phyloP scores from a whole-genome alignment of 2,329 filamentous ascomycete species.

The Lachnellula subtilissima region DNA sequence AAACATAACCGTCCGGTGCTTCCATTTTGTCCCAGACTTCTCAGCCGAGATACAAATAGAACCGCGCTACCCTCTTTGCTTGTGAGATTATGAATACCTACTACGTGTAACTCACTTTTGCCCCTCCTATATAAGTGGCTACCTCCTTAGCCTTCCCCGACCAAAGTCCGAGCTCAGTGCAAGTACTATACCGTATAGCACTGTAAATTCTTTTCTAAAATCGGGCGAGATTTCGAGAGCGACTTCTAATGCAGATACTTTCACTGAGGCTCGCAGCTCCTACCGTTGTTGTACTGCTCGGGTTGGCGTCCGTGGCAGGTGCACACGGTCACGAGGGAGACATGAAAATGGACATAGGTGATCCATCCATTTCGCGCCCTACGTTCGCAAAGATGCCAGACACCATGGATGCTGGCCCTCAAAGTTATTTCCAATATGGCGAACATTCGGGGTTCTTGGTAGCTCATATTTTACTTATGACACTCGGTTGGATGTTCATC shows the following conservation, averaged over 20 bases:
- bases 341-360: slow-evolving; percentile 29
- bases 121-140: neutral
- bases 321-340: slow-evolving; percentile 27
- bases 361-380: slow-evolving; percentile 3
- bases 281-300: slow-evolving; percentile 14
- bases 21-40: no score
- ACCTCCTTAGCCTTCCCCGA: neutral
- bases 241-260: slow-evolving; percentile 13
- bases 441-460: slow-evolving; percentile 36
- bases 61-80: neutral
- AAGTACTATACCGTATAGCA: no score
- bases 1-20: neutral
- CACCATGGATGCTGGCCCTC: slow-evolving; percentile 23
- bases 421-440: slow-evolving; percentile 39
- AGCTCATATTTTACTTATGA: slow-evolving; percentile 65
- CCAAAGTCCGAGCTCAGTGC: neutral
- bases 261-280: slow-evolving; percentile 3
- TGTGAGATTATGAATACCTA: no score
- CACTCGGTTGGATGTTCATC: slow-evolving; percentile 63
- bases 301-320: slow-evolving; percentile 14
- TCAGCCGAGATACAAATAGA: neutral
- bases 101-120: no score
- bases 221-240: neutral
- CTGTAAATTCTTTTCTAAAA: neutral
- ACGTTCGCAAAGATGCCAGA: slow-evolving; percentile 2